Evolutionary conservation across 139 green algal species (phyloP).

Genomic region (Edaphochlamys debaryana): DNA sequence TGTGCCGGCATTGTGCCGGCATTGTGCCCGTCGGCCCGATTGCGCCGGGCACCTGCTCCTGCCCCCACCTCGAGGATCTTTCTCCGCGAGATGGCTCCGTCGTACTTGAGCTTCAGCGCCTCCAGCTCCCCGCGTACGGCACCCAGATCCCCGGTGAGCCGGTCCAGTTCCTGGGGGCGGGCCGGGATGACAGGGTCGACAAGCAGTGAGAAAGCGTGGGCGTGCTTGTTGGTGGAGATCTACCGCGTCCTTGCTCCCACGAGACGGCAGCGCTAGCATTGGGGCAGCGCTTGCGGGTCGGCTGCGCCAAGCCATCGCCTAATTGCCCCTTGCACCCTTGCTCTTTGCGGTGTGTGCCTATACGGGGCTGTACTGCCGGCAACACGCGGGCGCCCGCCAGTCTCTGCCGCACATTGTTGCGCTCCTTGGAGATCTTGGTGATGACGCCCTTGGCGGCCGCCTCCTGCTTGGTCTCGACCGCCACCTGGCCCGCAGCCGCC

Average conservation of each 20-base stretch:
- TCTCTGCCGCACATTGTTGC: slow-evolving; percentile 29
- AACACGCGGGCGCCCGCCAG: too few relatives aligned
- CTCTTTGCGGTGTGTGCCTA: too few relatives aligned
- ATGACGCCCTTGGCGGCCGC: slow-evolving; percentile 50
- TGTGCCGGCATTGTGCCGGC: too few relatives aligned
- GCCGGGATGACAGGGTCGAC: neutral
- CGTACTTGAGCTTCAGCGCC: slow-evolving; percentile 48
- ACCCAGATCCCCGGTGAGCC: slow-evolving; percentile 52
- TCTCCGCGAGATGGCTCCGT: slow-evolving; percentile 47
- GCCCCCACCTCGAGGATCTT: slow-evolving; percentile 58
- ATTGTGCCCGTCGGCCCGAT: too few relatives aligned
- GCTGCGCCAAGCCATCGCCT: too few relatives aligned
- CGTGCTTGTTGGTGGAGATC: neutral
- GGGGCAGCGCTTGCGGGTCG: too few relatives aligned
- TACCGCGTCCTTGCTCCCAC: too few relatives aligned
- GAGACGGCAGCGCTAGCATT: too few relatives aligned
- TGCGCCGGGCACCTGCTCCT: too few relatives aligned
- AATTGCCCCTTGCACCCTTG: too few relatives aligned
- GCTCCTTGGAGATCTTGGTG: slow-evolving; percentile 57
- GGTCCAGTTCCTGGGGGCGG: slow-evolving; percentile 44
- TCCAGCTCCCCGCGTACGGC: slow-evolving; percentile 47
- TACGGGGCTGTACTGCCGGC: too few relatives aligned
- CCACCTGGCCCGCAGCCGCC: slow-evolving; percentile 37
- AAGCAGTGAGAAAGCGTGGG: neutral
- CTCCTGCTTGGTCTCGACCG: slow-evolving; percentile 46